Conservation (phyloP, 768 basidiomycete species). For the Amanita thiersii region DNA sequence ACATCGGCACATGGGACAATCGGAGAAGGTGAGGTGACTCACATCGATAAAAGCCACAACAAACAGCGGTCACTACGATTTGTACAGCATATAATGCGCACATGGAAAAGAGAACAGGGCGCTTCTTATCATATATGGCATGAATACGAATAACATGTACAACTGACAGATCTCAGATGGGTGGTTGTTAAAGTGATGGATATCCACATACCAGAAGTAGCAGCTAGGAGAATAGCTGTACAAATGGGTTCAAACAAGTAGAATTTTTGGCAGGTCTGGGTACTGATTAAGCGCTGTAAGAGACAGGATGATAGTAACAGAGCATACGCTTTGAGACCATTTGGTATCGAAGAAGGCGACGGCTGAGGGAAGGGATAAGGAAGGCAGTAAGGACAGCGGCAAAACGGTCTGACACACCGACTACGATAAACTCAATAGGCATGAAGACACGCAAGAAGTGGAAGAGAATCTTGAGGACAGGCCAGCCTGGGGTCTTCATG, state of each 20-base stretch:
- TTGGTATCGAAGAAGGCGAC: slow-evolving; percentile 81
- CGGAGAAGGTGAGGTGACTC: slow-evolving; percentile 17
- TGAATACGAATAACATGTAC: slow-evolving; percentile 74
- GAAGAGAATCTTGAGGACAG: slow-evolving; percentile 67
- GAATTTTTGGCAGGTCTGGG: slow-evolving; percentile 58
- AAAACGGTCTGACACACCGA: slow-evolving; percentile 36
- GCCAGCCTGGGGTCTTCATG: slow-evolving; percentile 59
- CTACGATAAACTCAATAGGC: slow-evolving; percentile 70
- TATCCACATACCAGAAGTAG: slow-evolving; percentile 42
- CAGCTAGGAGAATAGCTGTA: slow-evolving; percentile 74
- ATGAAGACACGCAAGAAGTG: slow-evolving; percentile 70
- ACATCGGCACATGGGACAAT: slow-evolving; percentile 4
- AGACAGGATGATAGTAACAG: slow-evolving; percentile 2
- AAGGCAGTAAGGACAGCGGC: neutral
- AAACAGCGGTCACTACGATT: slow-evolving; percentile 62
- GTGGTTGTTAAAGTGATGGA: neutral
- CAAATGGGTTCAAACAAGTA: slow-evolving; percentile 84
- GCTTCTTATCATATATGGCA: slow-evolving; percentile 68
- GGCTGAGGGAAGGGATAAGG: slow-evolving; percentile 30
- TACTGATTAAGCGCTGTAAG: slow-evolving; percentile 3
- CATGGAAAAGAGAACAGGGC: slow-evolving; percentile 47
- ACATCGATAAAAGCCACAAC: slow-evolving; percentile 76
- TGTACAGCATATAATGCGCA: slow-evolving; percentile 56
- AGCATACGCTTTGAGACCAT: slow-evolving; percentile 31
- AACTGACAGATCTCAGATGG: slow-evolving; percentile 22